Evolutionary conservation across 805 yeast genomes (phyloP), one percentile per base, ranked within the genome.

Genomic region (Maudiozyma serrabonitensis): DNA sequence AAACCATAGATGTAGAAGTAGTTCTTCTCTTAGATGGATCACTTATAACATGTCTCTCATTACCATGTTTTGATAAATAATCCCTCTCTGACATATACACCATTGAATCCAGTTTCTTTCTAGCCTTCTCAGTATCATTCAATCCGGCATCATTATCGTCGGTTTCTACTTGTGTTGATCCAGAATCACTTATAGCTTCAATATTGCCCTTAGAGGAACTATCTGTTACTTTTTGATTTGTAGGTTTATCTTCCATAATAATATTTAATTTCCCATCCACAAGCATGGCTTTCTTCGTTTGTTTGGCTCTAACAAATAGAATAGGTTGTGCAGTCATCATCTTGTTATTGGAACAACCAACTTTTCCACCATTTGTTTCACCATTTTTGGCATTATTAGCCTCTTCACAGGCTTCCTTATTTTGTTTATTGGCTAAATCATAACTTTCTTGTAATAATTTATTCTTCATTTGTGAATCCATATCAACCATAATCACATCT

Each of bases 401-500:
- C 32, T 50, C 47, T 19, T 43, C 26, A n/a, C n/a, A n/a, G 4
- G 6, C 31, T 9, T 37, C 34, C 9, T 25, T 34, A 19, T 43
- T 43, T 11, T 23, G 25, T 47, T 31, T 48, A 13, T 44, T 37
- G 11, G 38, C 48, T 28, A 44, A 51, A 16, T 48, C 31, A 31
- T 8, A 32, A 43, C 45, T 18, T 4, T 43, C 38, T 52, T 12
- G 53, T 46, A 26, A 32, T 37, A 34, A 31, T 37, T 44, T 40
- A 39, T 42, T 46, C 26, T 54, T 52, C 11, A 61, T 61, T 42
- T 57, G 59, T 8, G 66, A 61, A 16, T 55, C 56, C 2, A 56
- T 55, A 44, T 65, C 68, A 19, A 62, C 69, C 55, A 60, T 53
- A 23, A 62, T 63, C 31, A 60, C 67, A 45, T 63, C 62, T 25